Evolutionary conservation across 2,329 filamentous ascomycete species (phyloP).

Genomic region (Lasiodiplodia citricola): DNA sequence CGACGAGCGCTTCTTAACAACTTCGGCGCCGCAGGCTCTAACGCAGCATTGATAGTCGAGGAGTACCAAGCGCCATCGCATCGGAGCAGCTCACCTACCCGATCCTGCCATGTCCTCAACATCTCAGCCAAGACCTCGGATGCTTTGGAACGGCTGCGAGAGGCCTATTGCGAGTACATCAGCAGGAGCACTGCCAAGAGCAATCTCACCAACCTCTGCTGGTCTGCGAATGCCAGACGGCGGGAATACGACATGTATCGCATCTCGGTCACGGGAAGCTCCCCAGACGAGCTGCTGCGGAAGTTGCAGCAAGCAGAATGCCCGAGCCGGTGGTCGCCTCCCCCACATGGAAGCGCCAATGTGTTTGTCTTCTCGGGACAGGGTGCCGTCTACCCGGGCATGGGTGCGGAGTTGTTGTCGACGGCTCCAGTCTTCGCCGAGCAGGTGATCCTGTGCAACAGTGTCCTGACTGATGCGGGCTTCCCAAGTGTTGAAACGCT

Average conservation of each 20-base stretch:
- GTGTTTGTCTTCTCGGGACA: conserved; percentile 28
- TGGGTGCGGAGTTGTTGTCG: conserved; percentile 29
- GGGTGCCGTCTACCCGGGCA: conserved; percentile 15
- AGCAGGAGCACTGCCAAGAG: not conserved
- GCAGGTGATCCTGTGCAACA: conserved; percentile 29
- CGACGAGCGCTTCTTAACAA: conserved; percentile 31
- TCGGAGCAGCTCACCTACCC: not conserved
- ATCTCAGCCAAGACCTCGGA: not conserved
- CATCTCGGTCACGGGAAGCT: not conserved
- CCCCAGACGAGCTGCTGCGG: not conserved
- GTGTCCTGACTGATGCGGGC: conserved; percentile 6
- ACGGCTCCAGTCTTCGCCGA: conserved; percentile 26
- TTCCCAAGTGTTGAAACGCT: conserved; percentile 29
- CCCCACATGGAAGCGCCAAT: not conserved
- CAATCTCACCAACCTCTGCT: not conserved
- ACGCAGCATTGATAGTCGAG: conserved; percentile 30
- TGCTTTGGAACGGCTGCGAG: not conserved
- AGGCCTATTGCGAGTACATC: not conserved
- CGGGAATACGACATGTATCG: not conserved
- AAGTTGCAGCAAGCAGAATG: not conserved
- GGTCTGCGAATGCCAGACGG: not conserved
- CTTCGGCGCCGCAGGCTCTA: conserved; percentile 35
- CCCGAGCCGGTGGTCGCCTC: not conserved
- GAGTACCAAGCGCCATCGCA: not conserved
- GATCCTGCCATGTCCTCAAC: not conserved